Conservation (phyloP, 192 early-diverging fungal species). For the Gigaspora rosea region DNA sequence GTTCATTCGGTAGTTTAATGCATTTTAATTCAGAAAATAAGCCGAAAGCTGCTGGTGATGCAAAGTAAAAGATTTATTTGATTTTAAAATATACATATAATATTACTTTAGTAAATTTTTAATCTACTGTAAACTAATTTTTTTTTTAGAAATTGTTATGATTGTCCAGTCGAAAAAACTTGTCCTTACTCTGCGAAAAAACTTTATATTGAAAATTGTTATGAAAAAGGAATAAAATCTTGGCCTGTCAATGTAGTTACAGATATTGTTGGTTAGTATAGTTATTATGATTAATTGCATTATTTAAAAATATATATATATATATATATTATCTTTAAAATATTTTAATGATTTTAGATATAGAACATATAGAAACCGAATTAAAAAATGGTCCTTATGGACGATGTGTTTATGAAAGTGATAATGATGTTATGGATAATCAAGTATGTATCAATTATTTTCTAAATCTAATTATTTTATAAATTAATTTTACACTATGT, state of each 20-base stretch:
- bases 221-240: too few species aligned
- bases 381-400: conserved; percentile 59
- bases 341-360: too few species aligned
- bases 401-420: conserved; percentile 66
- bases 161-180: too few species aligned
- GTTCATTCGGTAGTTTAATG: conserved; percentile 60
- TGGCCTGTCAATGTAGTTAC: too few species aligned
- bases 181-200: too few species aligned
- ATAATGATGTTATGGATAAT: conserved; percentile 71
- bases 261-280: too few species aligned
- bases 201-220: too few species aligned
- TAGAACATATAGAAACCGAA: conserved; percentile 49
- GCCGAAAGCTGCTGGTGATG: conserved; percentile 57
- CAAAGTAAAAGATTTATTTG: conserved; percentile 31
- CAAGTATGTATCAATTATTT: conserved; percentile 42
- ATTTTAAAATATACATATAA: not conserved
- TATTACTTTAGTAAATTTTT: not conserved
- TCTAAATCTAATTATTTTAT: not conserved
- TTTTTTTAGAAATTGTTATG: too few species aligned
- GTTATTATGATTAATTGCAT: too few species aligned
- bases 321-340: too few species aligned
- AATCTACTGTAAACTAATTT: too few species aligned
- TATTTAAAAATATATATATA: too few species aligned
- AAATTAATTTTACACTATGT: not conserved
- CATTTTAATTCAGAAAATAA: conserved; percentile 61